Percentiles rank a stretch among this genome's conserved stretches.
phyloP scores from a whole-genome alignment of 1,139 yeast species.

The Martiniozyma asiatica region DNA sequence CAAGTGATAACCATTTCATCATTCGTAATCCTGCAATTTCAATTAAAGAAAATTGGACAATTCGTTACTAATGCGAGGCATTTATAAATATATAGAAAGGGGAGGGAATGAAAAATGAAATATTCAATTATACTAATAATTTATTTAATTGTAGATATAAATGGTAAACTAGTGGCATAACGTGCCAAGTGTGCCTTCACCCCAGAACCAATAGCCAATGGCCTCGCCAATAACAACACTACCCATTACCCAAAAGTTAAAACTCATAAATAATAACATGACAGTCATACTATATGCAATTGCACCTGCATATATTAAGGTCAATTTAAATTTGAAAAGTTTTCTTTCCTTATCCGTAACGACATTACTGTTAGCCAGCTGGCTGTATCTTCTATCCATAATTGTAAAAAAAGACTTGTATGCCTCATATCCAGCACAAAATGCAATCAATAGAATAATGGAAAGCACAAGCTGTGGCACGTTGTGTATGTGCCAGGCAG shows the following conservation, averaged over 20 bases:
- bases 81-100: too few relatives aligned
- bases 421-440: conserved; percentile 20
- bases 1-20: conserved; percentile 16
- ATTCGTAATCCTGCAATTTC: conserved; percentile 45
- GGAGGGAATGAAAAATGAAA: too few relatives aligned
- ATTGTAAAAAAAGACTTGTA: conserved; percentile 14
- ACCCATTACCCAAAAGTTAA: conserved; percentile 24
- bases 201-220: conserved; percentile 18
- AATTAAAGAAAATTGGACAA: conserved; percentile 39
- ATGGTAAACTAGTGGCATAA: conserved; percentile 10
- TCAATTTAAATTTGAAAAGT: conserved; percentile 11
- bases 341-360: conserved; percentile 10
- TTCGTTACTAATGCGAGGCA: conserved; percentile 20
- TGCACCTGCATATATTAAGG: conserved; percentile 18
- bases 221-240: conserved; percentile 22
- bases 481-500: conserved; percentile 19
- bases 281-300: conserved; percentile 23
- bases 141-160: conserved; percentile 20
- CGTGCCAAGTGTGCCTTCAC: too few relatives aligned
- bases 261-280: conserved; percentile 25
- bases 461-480: conserved; percentile 15
- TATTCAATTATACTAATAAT: background rate
- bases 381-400: conserved; percentile 16
- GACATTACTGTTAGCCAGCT: conserved; percentile 6
- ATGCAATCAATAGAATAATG: conserved; percentile 12